Base-by-base conservation (phyloP, 1,284 basidiomycete genomes). In the Exobasidium cylindrosporum region DNA sequence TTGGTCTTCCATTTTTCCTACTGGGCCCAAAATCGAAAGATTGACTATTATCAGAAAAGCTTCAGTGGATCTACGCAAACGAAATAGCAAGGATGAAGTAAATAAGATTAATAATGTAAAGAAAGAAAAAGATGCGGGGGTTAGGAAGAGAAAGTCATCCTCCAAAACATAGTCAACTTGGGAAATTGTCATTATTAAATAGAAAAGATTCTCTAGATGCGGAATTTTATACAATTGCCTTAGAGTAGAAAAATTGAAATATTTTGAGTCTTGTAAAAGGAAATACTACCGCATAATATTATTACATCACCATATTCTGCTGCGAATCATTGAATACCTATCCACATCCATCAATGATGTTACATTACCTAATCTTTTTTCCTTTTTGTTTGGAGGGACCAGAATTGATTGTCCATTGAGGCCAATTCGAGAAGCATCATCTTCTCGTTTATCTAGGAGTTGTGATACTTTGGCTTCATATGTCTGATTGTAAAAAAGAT, bases 281-380 rank as follows among this genome's bases (percentile, higher is more conserved):
- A 43, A 43, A 43, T n/a, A 10, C n/a, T 31, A n/a, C 24, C 1
- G 11, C 55, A n/a, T n/a, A n/a, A 14, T 11, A 58, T 7, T 23
- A 28, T 4, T 35, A 14, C 13, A 29, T 40, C 64, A 77, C 75
- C 74, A 78, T 44, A 78, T 72, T 40, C 76, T 67, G 23, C 70
- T 73, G 7, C 73, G 70, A 11, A 73, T 68, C 64, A 79, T 73
- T n/a, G 71, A 65, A 50, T 77, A 79, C 14, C 77, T 70, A 50
- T 69, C 67, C 50, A 79, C 72, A 45, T 79, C 77, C 63, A 76
- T 68, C 13, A 79, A 57, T 32, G 65, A 68, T n/a, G 26, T 26
- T 23, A 43, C 52, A 13, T 45, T 40, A 7, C 57, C 65, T 5
- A 59, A 55, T 49, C 64, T 64, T 47, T 64, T 67, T 3, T 47